Evolutionary conservation across 129 eudicot species (phyloP), one percentile per base, ranked within the genome.

Genomic region (Ambrosia trifida): DNA sequence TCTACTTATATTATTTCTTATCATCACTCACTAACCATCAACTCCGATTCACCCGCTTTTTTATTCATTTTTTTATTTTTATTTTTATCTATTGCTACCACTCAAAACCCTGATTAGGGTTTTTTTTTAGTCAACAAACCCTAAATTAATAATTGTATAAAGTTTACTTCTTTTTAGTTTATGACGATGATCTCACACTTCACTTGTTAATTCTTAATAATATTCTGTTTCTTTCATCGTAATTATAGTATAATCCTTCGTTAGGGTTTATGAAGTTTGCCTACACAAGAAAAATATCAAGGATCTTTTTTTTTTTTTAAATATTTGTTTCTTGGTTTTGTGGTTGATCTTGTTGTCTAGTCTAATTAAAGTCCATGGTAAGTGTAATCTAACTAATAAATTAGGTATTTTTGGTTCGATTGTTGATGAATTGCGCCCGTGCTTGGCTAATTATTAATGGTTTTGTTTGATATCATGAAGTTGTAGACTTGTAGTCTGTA

Each of bases 101-200:
- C 44, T 28, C 58, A 75, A 74, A 75, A 53, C 73, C 79, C 66
- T 66, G 62, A 41, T 53, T 66, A 65, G 72, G 58, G 79, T 54
- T 75, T 53, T 54, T 59, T n/a, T 5, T 16, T 66, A 5, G 7
- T 17, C 49, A 63, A 38, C 3, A 3, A 63, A 4, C 44, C 68
- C 30, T 20, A 31, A 36, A 18, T 40, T 40, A 2, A 41, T 24
- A 64, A 49, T 0, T 38, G 45, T 61, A 13, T 17, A 3, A 52
- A 19, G 8, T n/a, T 19, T 12, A 12, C 11, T n/a, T 16, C 14
- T 28, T 51, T 12, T 17, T 52, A 50, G 63, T 52, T 41, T 8
- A 16, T 64, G 52, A 38, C 46, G 51, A 69, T 52, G 74, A 53
- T 36, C 74, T 53, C 38, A 70, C 17, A 28, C 7, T 51, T 18